Base-by-base conservation (phyloP, 176 grass and related monocot genomes). In the Rhipidocladum racemiflorum region DNA sequence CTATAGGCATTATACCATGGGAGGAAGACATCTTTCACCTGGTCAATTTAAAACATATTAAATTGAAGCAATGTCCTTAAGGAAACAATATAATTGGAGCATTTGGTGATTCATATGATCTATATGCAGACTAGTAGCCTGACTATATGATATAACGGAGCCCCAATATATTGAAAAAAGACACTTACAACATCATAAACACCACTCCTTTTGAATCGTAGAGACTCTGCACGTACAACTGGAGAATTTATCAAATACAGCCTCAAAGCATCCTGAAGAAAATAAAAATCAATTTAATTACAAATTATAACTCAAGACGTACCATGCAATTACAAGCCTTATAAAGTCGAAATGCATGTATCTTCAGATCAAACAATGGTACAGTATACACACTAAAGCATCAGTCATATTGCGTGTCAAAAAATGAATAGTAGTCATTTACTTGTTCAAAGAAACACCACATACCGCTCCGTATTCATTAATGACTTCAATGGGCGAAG, bases 21-120 rank as follows among this genome's bases (percentile, higher is more conserved):
- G 42, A 99, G 96, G 89, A 99, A 99, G 77, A 99, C 96, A 90
- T 99, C 96, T 90, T 99, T 99, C 70, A 99, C 96, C 96, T 99
- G 87, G 40, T 34, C 61, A 86, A 80, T 74, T 53, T 20, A 81
- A 84, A 81, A 30, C 21, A 70, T 16, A 9, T 34, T 29, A 83
- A 49, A 29, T 44, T 48, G 17, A 72, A 70, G 61, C 17, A 84
- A 34, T 82, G 12, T 51, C 75, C 21, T 32, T 38, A 9, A 17
- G 68, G 53, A 69, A 86, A 66, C 69, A 65, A 90, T 60, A 25
- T 81, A 62, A 49, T 3, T 50, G 28, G 30, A 73, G 39, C 5
- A 77, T 68, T 48, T 4, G 23, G 23, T 71, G 21, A 70, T 27
- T 84, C 30, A 79, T 70, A 56, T 57, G 17, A 81, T 64, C 18